Percentiles rank a stretch among this genome's conserved stretches.
These are phyloP conservation scores for Pseudogymnoascus pannorum DNA, from an alignment of 2,329 filamentous ascomycete species.

Conservation along the genomic window DNA sequence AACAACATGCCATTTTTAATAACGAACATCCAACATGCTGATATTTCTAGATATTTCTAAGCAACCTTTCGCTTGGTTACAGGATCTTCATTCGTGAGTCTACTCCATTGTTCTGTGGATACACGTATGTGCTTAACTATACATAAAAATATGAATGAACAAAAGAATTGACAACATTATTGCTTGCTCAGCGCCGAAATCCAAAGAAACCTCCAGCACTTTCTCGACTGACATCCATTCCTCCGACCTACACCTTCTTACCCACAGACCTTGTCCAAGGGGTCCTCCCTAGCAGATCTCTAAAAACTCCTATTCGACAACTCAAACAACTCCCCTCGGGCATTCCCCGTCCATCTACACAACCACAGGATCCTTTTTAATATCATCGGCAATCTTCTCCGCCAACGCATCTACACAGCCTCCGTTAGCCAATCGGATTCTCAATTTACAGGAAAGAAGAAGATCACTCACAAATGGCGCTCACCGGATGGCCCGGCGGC, in stretches of 20 bases:
- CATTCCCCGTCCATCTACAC: neutral
- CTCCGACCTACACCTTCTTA: neutral
- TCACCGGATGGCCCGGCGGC: constrained; percentile 36
- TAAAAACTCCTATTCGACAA: neutral
- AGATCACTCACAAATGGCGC: constrained; percentile 31
- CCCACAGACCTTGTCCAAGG: neutral
- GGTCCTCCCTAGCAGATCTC: neutral
- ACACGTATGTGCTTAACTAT: neutral
- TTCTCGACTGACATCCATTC: neutral
- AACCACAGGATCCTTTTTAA: constrained; percentile 11
- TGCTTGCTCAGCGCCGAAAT: neutral
- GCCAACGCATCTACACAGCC: constrained; percentile 32
- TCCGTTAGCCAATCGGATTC: neutral
- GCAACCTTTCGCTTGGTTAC: neutral
- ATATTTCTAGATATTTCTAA: neutral
- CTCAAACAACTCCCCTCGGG: neutral
- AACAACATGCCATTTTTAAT: neutral
- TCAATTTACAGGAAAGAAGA: neutral
- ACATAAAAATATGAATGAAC: neutral
- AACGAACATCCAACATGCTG: neutral
- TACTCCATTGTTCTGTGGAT: neutral
- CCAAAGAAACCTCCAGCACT: neutral
- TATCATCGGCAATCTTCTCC: constrained; percentile 34
- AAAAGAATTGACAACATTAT: neutral
- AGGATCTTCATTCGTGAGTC: neutral